Evolutionary conservation across 2,329 filamentous ascomycete genomes (phyloP).

Genomic region (Diaporthe citriasiana): DNA sequence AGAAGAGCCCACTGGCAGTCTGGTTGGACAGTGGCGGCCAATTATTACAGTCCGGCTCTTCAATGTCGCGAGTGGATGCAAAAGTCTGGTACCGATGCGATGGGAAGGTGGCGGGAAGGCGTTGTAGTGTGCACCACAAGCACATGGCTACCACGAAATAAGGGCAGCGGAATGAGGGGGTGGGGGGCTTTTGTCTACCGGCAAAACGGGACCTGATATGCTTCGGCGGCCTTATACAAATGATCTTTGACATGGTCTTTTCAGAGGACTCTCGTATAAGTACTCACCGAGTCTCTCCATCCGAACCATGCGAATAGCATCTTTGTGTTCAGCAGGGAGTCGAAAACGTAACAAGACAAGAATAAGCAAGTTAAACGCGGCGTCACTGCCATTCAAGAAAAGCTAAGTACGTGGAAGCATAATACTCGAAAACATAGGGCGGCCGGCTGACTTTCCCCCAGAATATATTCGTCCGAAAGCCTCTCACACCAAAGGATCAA

Average conservation of each 20-base stretch:
- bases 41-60: slow-evolving; percentile 43
- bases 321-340: slow-evolving; percentile 19
- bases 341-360: not conserved
- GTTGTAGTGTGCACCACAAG: slow-evolving; percentile 29
- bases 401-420: not conserved
- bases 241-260: slow-evolving; percentile 17
- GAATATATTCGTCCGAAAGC: slow-evolving; percentile 21
- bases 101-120: slow-evolving; percentile 36
- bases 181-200: not conserved
- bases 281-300: slow-evolving; percentile 8
- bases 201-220: slow-evolving; percentile 13
- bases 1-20: not conserved
- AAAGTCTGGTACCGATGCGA: slow-evolving; percentile 36
- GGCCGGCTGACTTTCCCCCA: slow-evolving; percentile 26
- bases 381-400: not conserved
- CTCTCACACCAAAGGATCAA: slow-evolving; percentile 10
- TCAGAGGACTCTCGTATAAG: slow-evolving; percentile 29
- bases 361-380: slow-evolving; percentile 3
- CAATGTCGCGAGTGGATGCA: slow-evolving; percentile 39
- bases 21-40: slow-evolving; percentile 47
- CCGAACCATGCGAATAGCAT: slow-evolving; percentile 4
- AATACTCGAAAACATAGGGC: not conserved
- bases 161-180: slow-evolving; percentile 23
- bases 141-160: slow-evolving; percentile 32
- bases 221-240: slow-evolving; percentile 4